Base-by-base conservation (phyloP, 805 yeast genomes). In the Starmerella stellata region DNA sequence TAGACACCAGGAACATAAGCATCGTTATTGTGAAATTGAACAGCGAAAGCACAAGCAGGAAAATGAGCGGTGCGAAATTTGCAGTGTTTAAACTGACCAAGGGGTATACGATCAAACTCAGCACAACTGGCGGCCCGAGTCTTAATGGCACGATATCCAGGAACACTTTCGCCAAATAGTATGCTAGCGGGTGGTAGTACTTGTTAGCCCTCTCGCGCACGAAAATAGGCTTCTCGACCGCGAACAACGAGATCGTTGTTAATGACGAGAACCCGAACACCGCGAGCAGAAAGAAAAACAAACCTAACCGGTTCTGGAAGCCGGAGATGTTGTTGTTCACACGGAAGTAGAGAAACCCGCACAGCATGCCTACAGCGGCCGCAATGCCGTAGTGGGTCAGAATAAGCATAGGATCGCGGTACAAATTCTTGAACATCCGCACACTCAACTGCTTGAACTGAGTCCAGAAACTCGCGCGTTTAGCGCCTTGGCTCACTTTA, bases 71-170 rank as follows among this genome's bases (percentile, higher is more conserved):
- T 20, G 79, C 87, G 46, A 71, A 66, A 30, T 76, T 74, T 28
- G 71, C 78, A 72, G 78, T 72, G 38, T 81, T 78, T 45, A 90
- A 64, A 0, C 96, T 96, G 27, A 81, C 85, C 51, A 87, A 57
- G 4, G 98, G 98, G 54, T 90, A 90, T 9, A 83, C 67, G 32
- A 90, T 78, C 32, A 83, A 65, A 14, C 80, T 66, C 42, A 90
- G 63, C 23, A 90, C 62, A 3, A 85, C 60, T 2, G 98, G 98
- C 7, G 98, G 98, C n/a, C 90, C 65, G 1, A 90, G 72, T 47
- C 98, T 65, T 47, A 90, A 65, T 3, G 98, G 96, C n/a, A 90
- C 57, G 28, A 90, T 76, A 55, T 90, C 98, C 62, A 95, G 80
- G 2, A 83, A 43, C 28, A 90, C 75, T 54, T 90, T 90, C 48